These are phyloP conservation scores for Penicillium turbatum DNA, from an alignment of 495 filamentous ascomycete genomes.

Conservation along the genomic window DNA sequence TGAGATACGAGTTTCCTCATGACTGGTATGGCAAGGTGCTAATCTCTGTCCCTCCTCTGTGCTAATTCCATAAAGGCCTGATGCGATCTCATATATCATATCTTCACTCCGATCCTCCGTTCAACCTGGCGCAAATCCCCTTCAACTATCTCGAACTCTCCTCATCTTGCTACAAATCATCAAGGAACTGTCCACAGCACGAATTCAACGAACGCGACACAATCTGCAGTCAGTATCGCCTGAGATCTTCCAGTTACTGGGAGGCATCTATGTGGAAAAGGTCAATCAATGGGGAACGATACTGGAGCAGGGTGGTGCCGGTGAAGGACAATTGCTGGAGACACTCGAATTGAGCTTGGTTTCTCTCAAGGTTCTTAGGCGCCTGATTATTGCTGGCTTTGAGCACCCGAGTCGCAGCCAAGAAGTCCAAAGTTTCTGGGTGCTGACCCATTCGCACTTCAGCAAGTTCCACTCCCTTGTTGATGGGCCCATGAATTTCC, in stretches of 20 bases:
- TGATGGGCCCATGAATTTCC: constrained; percentile 22
- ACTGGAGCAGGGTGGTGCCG: constrained; percentile 50
- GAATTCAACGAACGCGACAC: constrained; percentile 63
- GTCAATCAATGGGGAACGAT: constrained; percentile 65
- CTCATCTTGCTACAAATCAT: constrained; percentile 77
- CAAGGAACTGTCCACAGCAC: constrained; percentile 81
- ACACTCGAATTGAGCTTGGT: constrained; percentile 70
- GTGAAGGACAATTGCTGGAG: constrained; percentile 55
- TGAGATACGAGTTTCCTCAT: constrained; percentile 79
- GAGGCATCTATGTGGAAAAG: constrained; percentile 69
- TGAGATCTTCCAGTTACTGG: constrained; percentile 72
- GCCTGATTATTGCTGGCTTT: constrained; percentile 77
- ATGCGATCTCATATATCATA: constrained; percentile 52
- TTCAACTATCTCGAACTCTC: constrained; percentile 66
- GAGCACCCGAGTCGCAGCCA: constrained; percentile 73
- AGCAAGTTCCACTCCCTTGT: constrained; percentile 55
- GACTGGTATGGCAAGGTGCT: constrained; percentile 56
- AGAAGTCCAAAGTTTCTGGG: constrained; percentile 75
- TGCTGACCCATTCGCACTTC: constrained; percentile 63
- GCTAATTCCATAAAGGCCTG: constrained; percentile 37
- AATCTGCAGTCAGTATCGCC: constrained; percentile 72
- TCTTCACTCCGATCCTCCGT: constrained; percentile 52
- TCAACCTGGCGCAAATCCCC: constrained; percentile 39
- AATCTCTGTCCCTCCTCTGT: not conserved
- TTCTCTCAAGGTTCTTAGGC: constrained; percentile 72